Evolutionary conservation across 2,329 filamentous ascomycete species (phyloP).

Genomic region (Lecanicillium sp.): DNA sequence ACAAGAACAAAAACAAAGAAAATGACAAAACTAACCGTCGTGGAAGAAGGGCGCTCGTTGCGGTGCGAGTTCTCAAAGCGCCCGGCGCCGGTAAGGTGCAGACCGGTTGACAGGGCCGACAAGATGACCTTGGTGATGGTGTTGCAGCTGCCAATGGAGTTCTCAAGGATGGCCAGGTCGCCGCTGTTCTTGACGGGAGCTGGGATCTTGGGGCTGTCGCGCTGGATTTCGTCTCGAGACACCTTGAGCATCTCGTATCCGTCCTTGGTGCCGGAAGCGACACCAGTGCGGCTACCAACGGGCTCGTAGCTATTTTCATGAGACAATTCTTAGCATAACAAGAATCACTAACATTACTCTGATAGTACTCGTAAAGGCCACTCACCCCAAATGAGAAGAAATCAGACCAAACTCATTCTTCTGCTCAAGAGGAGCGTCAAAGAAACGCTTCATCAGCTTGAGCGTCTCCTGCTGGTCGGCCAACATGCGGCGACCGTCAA

Average conservation of each 20-base stretch:
- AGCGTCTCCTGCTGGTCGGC: slow-evolving; percentile 43
- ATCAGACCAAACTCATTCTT: slow-evolving; percentile 50
- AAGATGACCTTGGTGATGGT: slow-evolving; percentile 42
- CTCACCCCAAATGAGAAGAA: slow-evolving; percentile 42
- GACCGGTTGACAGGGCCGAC: slow-evolving; percentile 38
- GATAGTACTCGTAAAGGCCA: neutral
- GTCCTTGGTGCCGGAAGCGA: slow-evolving; percentile 37
- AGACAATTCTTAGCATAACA: slow-evolving; percentile 1
- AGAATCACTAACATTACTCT: neutral
- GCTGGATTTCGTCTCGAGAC: slow-evolving; percentile 41
- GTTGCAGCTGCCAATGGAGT: slow-evolving; percentile 41
- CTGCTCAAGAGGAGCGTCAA: slow-evolving; percentile 40
- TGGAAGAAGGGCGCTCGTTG: slow-evolving; percentile 39
- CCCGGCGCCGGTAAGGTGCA: slow-evolving; percentile 33
- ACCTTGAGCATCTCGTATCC: slow-evolving; percentile 47
- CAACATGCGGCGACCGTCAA: slow-evolving; percentile 44
- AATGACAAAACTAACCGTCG: slow-evolving; percentile 19
- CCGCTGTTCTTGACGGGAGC: slow-evolving; percentile 38
- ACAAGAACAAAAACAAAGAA: neutral
- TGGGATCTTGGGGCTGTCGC: slow-evolving; percentile 35
- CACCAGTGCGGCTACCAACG: slow-evolving; percentile 38
- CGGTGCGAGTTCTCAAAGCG: slow-evolving; percentile 44
- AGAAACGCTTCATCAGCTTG: slow-evolving; percentile 48
- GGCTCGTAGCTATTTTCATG: slow-evolving; percentile 33
- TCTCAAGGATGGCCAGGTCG: slow-evolving; percentile 39